Conservation (phyloP, 768 basidiomycete genomes). For the Phanerochaete carnosa region DNA sequence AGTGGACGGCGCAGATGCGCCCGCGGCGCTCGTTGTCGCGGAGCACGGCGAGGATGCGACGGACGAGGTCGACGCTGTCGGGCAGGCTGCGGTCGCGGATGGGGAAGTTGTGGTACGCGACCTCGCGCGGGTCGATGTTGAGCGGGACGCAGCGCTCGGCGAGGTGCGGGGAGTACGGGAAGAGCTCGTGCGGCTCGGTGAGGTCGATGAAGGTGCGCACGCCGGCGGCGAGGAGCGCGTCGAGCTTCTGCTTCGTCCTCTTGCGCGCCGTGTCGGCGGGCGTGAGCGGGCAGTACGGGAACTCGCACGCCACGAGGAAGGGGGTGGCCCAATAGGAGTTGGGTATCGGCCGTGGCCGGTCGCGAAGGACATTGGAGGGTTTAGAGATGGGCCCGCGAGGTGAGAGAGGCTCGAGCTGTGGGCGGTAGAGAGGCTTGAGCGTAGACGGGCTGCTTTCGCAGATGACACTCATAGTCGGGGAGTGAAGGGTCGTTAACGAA, state of each 20-base stretch:
- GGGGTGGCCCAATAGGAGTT: constrained; percentile 85
- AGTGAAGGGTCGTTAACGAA: constrained; percentile 6
- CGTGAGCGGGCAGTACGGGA: constrained; percentile 51
- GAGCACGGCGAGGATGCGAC: constrained; percentile 54
- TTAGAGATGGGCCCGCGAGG: constrained; percentile 9
- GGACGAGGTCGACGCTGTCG: constrained; percentile 54
- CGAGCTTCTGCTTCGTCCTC: constrained; percentile 62
- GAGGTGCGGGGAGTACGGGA: constrained; percentile 60
- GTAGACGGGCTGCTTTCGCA: constrained; percentile 5
- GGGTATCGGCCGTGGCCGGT: constrained; percentile 58
- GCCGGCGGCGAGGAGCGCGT: constrained; percentile 66
- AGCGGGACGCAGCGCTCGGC: constrained; percentile 49
- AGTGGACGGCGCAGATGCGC: constrained; percentile 71
- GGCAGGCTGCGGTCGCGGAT: constrained; percentile 73
- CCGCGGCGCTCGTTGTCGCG: constrained; percentile 56
- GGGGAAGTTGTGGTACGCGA: constrained; percentile 79
- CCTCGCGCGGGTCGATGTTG: constrained; percentile 47
- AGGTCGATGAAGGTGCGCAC: constrained; percentile 83
- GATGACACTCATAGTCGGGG: constrained; percentile 11
- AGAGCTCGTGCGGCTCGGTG: constrained; percentile 76
- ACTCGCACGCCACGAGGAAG: constrained; percentile 73
- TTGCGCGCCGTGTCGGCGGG: constrained; percentile 20
- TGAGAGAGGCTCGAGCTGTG: constrained; percentile 1
- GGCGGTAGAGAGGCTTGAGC: not conserved
- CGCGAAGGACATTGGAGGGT: constrained; percentile 12